Conservation (phyloP, 371 early-diverging fungal species). For the Saksenaea oblongispora region DNA sequence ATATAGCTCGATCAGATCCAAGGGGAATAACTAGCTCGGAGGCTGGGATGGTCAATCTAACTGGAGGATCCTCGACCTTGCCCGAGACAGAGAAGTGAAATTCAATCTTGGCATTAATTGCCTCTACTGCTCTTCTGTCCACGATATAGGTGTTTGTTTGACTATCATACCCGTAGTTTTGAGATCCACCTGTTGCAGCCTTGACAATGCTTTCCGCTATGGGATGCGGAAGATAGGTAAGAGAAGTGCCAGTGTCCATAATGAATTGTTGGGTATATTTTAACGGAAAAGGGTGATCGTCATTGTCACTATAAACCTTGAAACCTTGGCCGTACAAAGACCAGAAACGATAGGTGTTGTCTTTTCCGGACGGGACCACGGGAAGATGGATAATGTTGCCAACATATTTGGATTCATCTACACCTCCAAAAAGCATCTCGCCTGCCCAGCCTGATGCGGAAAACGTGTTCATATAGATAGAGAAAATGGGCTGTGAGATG, state of each 20-base stretch:
- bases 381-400: slow-evolving; percentile 18
- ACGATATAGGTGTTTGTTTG: slow-evolving; percentile 26
- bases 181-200: neutral
- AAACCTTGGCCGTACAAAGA: slow-evolving; percentile 48
- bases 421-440: slow-evolving; percentile 18
- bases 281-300: neutral
- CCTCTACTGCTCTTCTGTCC: neutral
- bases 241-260: slow-evolving; percentile 33
- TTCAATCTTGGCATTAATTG: too few species aligned
- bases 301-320: slow-evolving; percentile 9
- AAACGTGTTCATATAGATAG: slow-evolving; percentile 12
- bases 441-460: slow-evolving; percentile 9
- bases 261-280: slow-evolving; percentile 19
- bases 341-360: slow-evolving; percentile 29
- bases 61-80: neutral
- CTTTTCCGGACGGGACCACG: neutral
- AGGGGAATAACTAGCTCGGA: slow-evolving; percentile 23
- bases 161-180: slow-evolving; percentile 17
- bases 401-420: slow-evolving; percentile 10
- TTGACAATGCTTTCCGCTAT: neutral
- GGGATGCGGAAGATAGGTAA: slow-evolving; percentile 24
- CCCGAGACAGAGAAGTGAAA: too few species aligned
- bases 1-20: slow-evolving; percentile 8
- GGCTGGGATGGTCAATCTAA: slow-evolving; percentile 19
- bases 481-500: slow-evolving; percentile 28